Percentiles rank a stretch among this genome's conserved stretches.
Evolutionary conservation across 2,329 filamentous ascomycete genomes (phyloP).

Genomic region (Cladophialophora chaetospira): DNA sequence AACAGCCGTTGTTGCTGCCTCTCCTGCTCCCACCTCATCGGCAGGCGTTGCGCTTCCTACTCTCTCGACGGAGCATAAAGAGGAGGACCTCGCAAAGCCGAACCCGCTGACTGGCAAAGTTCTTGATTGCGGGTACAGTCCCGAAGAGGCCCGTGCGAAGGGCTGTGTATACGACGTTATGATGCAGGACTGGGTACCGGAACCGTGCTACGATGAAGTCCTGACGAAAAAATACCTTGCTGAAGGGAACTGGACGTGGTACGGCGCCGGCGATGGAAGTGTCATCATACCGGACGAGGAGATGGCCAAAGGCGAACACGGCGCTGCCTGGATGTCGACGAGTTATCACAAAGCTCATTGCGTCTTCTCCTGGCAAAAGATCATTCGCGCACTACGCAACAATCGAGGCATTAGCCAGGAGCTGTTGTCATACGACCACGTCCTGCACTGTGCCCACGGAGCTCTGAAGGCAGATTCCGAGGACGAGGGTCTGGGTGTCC

Average conservation of each 20-base stretch:
- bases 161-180: constrained; percentile 32
- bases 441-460: constrained; percentile 28
- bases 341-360: constrained; percentile 29
- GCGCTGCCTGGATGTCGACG: constrained; percentile 20
- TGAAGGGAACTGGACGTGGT: constrained; percentile 29
- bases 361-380: constrained; percentile 30
- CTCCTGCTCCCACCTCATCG: background rate
- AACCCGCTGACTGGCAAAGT: constrained; percentile 6
- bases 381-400: constrained; percentile 28
- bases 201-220: constrained; percentile 28
- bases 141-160: constrained; percentile 21
- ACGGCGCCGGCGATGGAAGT: constrained; percentile 21
- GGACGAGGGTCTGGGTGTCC: constrained; percentile 22
- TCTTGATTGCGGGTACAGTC: constrained; percentile 23
- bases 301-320: constrained; percentile 30
- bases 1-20: background rate
- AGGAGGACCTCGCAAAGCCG: background rate
- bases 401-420: constrained; percentile 26
- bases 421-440: constrained; percentile 30
- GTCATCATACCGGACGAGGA: constrained; percentile 22
- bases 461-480: constrained; percentile 12
- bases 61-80: constrained; percentile 5
- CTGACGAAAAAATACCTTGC: constrained; percentile 28
- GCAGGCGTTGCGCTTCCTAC: constrained; percentile 9
- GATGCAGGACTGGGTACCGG: constrained; percentile 31